Evolutionary conservation across 768 basidiomycete species (phyloP).

Genomic region (Lactarius vividus): DNA sequence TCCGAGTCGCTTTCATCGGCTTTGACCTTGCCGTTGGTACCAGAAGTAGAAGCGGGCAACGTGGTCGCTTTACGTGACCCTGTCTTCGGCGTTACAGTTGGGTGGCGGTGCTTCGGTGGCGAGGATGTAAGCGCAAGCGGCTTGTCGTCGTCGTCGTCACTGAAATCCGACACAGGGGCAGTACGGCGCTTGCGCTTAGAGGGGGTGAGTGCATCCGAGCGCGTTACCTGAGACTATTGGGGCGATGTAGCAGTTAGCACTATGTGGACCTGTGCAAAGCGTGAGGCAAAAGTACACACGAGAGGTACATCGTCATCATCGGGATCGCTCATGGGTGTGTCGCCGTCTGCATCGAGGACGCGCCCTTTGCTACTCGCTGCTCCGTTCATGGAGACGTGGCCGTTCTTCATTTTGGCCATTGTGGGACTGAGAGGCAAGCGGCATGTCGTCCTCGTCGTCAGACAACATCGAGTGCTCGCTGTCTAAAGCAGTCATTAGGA

Average conservation of each 20-base stretch:
- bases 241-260: slow-evolving; percentile 5
- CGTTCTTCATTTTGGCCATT: slow-evolving; percentile 36
- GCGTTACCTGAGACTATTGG: slow-evolving; percentile 53
- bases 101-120: slow-evolving; percentile 50
- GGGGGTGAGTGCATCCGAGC: slow-evolving; percentile 30
- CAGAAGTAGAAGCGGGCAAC: slow-evolving; percentile 30
- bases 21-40: slow-evolving; percentile 42
- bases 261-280: neutral
- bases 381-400: slow-evolving; percentile 43
- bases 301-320: slow-evolving; percentile 61
- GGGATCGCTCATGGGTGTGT: slow-evolving; percentile 59
- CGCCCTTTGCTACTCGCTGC: slow-evolving; percentile 37
- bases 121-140: slow-evolving; percentile 73
- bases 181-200: slow-evolving; percentile 41
- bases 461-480: slow-evolving; percentile 51
- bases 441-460: slow-evolving; percentile 55
- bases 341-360: slow-evolving; percentile 39
- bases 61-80: slow-evolving; percentile 43
- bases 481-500: slow-evolving; percentile 17
- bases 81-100: slow-evolving; percentile 42
- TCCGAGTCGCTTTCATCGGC: slow-evolving; percentile 40
- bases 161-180: slow-evolving; percentile 31
- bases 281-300: slow-evolving; percentile 43
- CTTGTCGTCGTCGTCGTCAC: slow-evolving; percentile 66
- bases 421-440: slow-evolving; percentile 43